Percentiles rank a stretch among this genome's conserved stretches.
Conservation (phyloP, 2,329 filamentous ascomycete species). For the Aspergillus fumigatiaffinis region DNA sequence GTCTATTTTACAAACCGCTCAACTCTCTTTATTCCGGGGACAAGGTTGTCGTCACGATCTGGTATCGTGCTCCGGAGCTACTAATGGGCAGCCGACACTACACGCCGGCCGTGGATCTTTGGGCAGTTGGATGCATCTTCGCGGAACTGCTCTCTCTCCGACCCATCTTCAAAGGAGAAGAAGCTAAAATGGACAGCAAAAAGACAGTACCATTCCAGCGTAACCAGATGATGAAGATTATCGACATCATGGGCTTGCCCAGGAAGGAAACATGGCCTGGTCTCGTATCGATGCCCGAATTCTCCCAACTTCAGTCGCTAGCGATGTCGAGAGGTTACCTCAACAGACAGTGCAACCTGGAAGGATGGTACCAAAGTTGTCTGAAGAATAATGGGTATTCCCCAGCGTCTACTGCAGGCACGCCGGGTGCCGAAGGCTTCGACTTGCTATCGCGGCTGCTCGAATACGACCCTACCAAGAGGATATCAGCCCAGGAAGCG, state of each 20-base stretch:
- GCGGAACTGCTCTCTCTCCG: conserved; percentile 85
- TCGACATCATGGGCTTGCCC: conserved; percentile 90
- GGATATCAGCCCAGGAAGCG: conserved; percentile 81
- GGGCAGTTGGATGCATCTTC: conserved; percentile 97
- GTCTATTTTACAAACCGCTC: conserved; percentile 89
- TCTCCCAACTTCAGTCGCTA: conserved; percentile 60
- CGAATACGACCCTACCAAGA: conserved; percentile 87
- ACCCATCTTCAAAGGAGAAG: conserved; percentile 97
- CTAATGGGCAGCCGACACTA: conserved; percentile 93
- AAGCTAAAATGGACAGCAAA: conserved; percentile 98
- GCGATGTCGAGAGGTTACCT: conserved; percentile 46
- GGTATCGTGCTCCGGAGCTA: conserved; percentile 94
- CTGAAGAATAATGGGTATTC: conserved; percentile 57
- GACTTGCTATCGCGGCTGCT: conserved; percentile 76
- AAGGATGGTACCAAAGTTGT: conserved; percentile 75
- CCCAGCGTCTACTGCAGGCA: conserved; percentile 47
- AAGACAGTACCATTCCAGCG: conserved; percentile 96
- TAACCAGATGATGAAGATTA: conserved; percentile 98
- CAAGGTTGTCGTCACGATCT: conserved; percentile 98
- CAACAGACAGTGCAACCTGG: conserved; percentile 57
- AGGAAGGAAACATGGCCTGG: conserved; percentile 86
- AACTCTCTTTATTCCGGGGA: conserved; percentile 90
- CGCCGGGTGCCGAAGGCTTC: conserved; percentile 72
- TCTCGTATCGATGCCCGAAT: conserved; percentile 82
- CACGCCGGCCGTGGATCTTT: conserved; percentile 93